These are phyloP conservation scores for Arthrobotrys sphaeroides DNA, from an alignment of 2,329 filamentous ascomycete genomes.

Conservation along the genomic window DNA sequence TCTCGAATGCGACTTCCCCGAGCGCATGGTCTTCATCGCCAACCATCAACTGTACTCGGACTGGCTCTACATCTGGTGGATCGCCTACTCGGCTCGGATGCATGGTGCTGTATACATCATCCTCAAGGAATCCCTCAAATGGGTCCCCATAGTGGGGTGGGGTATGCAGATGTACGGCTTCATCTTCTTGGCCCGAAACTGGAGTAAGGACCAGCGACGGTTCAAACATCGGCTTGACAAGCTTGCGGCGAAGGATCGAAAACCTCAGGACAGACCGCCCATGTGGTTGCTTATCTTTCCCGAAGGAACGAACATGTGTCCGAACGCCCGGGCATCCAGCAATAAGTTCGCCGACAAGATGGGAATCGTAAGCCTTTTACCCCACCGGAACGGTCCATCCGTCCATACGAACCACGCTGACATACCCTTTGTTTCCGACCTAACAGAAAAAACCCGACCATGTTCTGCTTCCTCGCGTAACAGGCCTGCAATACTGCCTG, in stretches of 20 bases:
- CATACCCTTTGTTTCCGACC: not conserved
- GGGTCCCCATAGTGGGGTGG: slow-evolving; percentile 77
- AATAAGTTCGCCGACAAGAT: slow-evolving; percentile 79
- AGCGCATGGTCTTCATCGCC: slow-evolving; percentile 82
- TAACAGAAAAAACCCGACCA: slow-evolving; percentile 73
- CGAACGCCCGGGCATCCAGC: slow-evolving; percentile 75
- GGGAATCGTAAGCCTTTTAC: slow-evolving; percentile 64
- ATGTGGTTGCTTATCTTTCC: slow-evolving; percentile 94
- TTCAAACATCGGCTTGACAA: slow-evolving; percentile 77
- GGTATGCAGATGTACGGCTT: slow-evolving; percentile 89
- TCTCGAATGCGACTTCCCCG: slow-evolving; percentile 80
- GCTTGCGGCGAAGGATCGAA: slow-evolving; percentile 70
- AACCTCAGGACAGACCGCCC: slow-evolving; percentile 68
- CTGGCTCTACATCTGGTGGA: slow-evolving; percentile 94
- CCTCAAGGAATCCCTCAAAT: slow-evolving; percentile 84
- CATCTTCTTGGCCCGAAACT: slow-evolving; percentile 90
- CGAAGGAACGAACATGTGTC: slow-evolving; percentile 83
- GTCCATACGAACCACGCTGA: not conserved
- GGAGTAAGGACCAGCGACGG: slow-evolving; percentile 80
- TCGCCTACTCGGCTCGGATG: slow-evolving; percentile 83
- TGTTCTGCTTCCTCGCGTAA: slow-evolving; percentile 79
- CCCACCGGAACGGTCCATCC: not conserved
- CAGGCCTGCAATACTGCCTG: slow-evolving; percentile 80
- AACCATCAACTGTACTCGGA: slow-evolving; percentile 93
- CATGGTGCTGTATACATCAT: slow-evolving; percentile 91